phyloP scores from a whole-genome alignment of 768 basidiomycete species.

The Lactarius vividus region DNA sequence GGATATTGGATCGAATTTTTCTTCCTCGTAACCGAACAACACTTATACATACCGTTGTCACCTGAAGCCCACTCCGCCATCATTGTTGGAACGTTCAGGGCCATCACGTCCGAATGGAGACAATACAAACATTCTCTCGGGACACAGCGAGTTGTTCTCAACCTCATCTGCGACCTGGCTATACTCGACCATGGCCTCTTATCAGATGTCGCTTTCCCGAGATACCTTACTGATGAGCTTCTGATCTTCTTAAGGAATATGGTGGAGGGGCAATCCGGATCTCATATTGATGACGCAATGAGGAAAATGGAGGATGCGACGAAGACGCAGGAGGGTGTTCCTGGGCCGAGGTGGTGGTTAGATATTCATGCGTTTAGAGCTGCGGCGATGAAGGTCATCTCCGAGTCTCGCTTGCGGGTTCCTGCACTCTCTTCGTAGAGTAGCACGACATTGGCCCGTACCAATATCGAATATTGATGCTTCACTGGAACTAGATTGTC shows the following conservation, averaged over 20 bases:
- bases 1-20: not conserved
- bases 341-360: not conserved
- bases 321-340: not conserved
- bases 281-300: not conserved
- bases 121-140: not conserved
- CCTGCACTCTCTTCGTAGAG: too few relatives aligned
- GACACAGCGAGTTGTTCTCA: constrained; percentile 28
- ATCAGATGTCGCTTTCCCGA: not conserved
- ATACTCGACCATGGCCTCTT: not conserved
- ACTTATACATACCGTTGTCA: not conserved
- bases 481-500: too few relatives aligned
- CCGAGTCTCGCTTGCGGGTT: too few relatives aligned
- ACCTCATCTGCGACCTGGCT: constrained; percentile 29
- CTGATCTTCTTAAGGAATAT: not conserved
- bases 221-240: not conserved
- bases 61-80: not conserved
- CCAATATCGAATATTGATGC: too few relatives aligned
- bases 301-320: not conserved
- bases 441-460: too few relatives aligned
- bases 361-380: too few relatives aligned
- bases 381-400: too few relatives aligned
- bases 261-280: not conserved
- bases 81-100: not conserved
- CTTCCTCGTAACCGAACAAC: not conserved
- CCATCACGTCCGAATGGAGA: not conserved